Evolutionary conservation across 345 rosid genomes (phyloP).

Genomic region (Sonneratia caseolaris): DNA sequence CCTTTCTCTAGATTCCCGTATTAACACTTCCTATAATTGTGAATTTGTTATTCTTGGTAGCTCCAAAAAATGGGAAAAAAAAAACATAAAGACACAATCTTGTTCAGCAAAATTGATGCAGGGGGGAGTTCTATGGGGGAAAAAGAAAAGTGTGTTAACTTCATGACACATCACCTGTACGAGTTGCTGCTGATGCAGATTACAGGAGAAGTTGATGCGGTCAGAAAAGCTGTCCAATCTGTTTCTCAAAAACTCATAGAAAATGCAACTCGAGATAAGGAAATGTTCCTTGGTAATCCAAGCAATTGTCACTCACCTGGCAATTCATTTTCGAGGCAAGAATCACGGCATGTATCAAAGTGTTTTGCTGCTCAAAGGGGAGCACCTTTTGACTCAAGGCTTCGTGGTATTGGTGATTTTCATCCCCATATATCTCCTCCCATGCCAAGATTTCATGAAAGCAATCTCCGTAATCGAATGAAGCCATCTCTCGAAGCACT

Average conservation of each 20-base stretch:
- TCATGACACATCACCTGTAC: not conserved
- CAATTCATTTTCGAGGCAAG: constrained; percentile 25
- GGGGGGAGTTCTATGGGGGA: not conserved
- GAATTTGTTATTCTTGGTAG: not conserved
- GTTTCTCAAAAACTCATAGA: constrained; percentile 53
- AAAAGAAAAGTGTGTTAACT: not conserved
- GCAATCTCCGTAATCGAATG: constrained; percentile 29
- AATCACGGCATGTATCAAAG: constrained; percentile 17
- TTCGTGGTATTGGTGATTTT: constrained; percentile 24
- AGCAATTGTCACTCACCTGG: constrained; percentile 30
- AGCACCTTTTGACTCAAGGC: constrained; percentile 23
- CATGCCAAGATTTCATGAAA: constrained; percentile 26
- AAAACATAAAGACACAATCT: too few species aligned
- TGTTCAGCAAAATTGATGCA: not conserved
- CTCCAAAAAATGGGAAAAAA: not conserved
- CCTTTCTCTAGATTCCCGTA: not conserved
- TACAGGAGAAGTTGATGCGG: constrained; percentile 49
- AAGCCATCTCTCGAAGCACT: constrained; percentile 32
- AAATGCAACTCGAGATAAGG: constrained; percentile 34
- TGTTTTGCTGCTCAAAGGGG: constrained; percentile 31
- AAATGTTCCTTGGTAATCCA: constrained; percentile 23
- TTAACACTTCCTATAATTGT: not conserved
- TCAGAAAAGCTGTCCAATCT: constrained; percentile 47
- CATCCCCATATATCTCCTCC: constrained; percentile 16
- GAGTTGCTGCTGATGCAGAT: constrained; percentile 30